These are phyloP conservation scores for Aspergillus sp. DNA, from an alignment of 2,329 filamentous ascomycete species.

Conservation along the genomic window DNA sequence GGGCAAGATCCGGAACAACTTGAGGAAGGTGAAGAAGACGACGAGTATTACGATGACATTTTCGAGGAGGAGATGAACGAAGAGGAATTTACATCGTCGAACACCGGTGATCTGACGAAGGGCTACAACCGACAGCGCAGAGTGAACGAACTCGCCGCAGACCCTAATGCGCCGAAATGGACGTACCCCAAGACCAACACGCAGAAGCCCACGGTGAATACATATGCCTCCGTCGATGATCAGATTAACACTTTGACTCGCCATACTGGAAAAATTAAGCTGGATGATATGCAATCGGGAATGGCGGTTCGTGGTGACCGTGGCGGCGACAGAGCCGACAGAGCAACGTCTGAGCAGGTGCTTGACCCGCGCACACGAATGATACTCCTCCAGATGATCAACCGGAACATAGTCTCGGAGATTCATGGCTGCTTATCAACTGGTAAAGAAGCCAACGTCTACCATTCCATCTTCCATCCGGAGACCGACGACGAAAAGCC, in stretches of 20 bases:
- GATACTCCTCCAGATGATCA: constrained; percentile 94
- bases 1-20: constrained; percentile 32
- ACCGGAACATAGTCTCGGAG: constrained; percentile 79
- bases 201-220: constrained; percentile 74
- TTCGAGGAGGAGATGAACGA: constrained; percentile 49
- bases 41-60: constrained; percentile 57
- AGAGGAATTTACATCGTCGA: constrained; percentile 51
- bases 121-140: constrained; percentile 79
- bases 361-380: constrained; percentile 89
- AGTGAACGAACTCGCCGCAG: constrained; percentile 48
- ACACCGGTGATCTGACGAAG: constrained; percentile 67
- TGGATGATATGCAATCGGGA: constrained; percentile 57
- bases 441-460: constrained; percentile 97
- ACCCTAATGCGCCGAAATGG: constrained; percentile 46
- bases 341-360: constrained; percentile 90
- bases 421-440: constrained; percentile 94
- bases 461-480: constrained; percentile 68
- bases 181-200: constrained; percentile 65
- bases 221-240: constrained; percentile 72
- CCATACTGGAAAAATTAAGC: constrained; percentile 77
- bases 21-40: constrained; percentile 47
- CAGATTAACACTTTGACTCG: constrained; percentile 77
- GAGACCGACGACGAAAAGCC: constrained; percentile 45
- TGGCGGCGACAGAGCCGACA: constrained; percentile 70
- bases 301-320: constrained; percentile 43